Evolutionary conservation across 345 rosid genomes (phyloP), one percentile per base, ranked within the genome.

Genomic region (Theobroma cacao): DNA sequence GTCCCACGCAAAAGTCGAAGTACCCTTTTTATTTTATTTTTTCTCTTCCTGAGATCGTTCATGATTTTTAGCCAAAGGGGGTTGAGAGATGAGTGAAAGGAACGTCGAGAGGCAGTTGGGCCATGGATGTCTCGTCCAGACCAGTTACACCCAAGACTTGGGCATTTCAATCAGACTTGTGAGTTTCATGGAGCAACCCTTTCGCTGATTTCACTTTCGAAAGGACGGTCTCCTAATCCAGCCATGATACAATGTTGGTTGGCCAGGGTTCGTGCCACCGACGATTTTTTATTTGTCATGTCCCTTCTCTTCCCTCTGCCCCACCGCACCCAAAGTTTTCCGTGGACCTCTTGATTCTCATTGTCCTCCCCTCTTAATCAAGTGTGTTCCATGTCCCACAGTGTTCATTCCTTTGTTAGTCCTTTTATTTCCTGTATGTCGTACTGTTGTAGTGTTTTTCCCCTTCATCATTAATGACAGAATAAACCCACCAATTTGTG

Each of bases 261-360:
- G 85, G 82, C 61, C 56, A 66, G 82, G 83, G 83, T 61, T 79
- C 85, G 7, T 72, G 41, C 84, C 86, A 81, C 86, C 84, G 83
- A 82, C 86, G 76, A 20, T 72, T 47, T 69, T 69, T 69, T 69
- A 47, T 80, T 67, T 79, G 82, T 81, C 75, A n/a, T 60, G 76
- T 70, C 67, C 18, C 63, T 36, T 47, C 28, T 0, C 4, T 41
- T 15, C 14, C 20, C 55, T 3, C 38, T 65, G 75, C 34, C 80
- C 85, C 86, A 74, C 72, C 55, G 73, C 52, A 74, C 1, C 8
- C 0, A 1, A 20, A 74, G 36, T 58, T 24, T 62, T 79, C 71
- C 41, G 73, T 50, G 70, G 77, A 18, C 81, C 81, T 78, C 26
- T 53, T 14, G 38, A 43, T 78, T 78, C 71, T 76, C 56, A 0